Evolutionary conservation across 345 rosid genomes (phyloP).

Genomic region (Gossypium sturtianum): DNA sequence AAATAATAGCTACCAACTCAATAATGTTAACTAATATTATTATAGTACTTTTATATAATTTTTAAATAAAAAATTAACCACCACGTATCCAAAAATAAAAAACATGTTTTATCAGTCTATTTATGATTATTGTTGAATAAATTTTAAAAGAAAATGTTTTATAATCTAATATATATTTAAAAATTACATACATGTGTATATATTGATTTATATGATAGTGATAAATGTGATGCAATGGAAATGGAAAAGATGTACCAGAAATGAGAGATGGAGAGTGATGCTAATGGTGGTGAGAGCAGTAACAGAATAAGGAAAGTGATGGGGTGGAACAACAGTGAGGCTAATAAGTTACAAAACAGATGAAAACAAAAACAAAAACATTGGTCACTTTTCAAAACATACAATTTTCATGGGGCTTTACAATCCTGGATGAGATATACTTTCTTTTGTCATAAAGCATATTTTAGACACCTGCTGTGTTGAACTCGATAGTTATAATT

Average conservation of each 20-base stretch:
- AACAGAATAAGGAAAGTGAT: not conserved
- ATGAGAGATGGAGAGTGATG: not conserved
- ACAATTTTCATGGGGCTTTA: conserved; percentile 9
- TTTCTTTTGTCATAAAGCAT: no score
- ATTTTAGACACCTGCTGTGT: no score
- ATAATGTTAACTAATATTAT: no score
- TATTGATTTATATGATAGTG: not conserved
- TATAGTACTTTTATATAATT: no score
- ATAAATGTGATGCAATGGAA: not conserved
- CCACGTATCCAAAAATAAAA: no score
- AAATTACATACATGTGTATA: not conserved
- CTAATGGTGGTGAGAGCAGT: not conserved
- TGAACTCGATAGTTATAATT: no score
- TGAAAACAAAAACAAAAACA: conserved; percentile 3
- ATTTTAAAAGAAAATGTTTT: no score
- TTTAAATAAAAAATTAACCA: no score
- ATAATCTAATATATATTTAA: no score
- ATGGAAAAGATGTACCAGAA: not conserved
- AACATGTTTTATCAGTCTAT: no score
- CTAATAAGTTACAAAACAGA: conserved; percentile 4
- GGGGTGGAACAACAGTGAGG: conserved; percentile 14
- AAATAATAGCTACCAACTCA: no score
- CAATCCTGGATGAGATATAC: conserved; percentile 4
- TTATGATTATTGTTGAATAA: no score
- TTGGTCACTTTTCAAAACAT: not conserved